These are phyloP conservation scores for Morella rubra DNA, from an alignment of 306 rosid species.

Conservation along the genomic window DNA sequence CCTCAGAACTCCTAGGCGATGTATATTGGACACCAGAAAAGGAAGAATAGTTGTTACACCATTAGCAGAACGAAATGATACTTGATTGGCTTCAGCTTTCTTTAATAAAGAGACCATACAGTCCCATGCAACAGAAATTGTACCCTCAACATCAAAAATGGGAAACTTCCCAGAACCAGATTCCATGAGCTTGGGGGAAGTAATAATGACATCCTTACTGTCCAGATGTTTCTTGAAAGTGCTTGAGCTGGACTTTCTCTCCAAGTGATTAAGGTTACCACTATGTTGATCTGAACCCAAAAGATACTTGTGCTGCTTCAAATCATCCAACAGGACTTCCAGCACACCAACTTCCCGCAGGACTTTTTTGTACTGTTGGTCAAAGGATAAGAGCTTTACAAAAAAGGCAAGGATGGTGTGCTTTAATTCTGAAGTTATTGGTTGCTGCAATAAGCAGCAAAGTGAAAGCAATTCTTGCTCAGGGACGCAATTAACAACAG, in stretches of 20 bases:
- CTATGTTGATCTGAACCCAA: slow-evolving; percentile 60
- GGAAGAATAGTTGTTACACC: slow-evolving; percentile 83
- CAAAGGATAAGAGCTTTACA: slow-evolving; percentile 94
- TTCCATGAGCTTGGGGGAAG: slow-evolving; percentile 77
- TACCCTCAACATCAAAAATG: slow-evolving; percentile 78
- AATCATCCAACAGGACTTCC: slow-evolving; percentile 93
- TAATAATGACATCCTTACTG: slow-evolving; percentile 74
- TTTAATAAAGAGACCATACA: slow-evolving; percentile 87
- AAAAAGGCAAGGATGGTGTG: slow-evolving; percentile 87
- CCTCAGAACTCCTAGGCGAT: slow-evolving; percentile 90
- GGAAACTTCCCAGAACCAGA: slow-evolving; percentile 85
- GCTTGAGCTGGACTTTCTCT: slow-evolving; percentile 61
- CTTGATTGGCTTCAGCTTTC: slow-evolving; percentile 89
- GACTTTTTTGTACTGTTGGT: slow-evolving; percentile 94
- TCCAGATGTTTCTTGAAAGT: slow-evolving; percentile 77
- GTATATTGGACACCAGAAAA: slow-evolving; percentile 75
- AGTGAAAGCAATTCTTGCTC: slow-evolving; percentile 98
- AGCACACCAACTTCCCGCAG: slow-evolving; percentile 98
- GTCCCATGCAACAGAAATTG: slow-evolving; percentile 90
- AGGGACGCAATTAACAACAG: slow-evolving; percentile 96
- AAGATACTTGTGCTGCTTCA: slow-evolving; percentile 79
- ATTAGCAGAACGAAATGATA: slow-evolving; percentile 78
- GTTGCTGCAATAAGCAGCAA: slow-evolving; percentile 97
- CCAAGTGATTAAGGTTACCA: slow-evolving; percentile 49
- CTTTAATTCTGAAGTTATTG: slow-evolving; percentile 86